Evolutionary conservation across 176 grass and related monocot species (phyloP).

Genomic region (Elymus sibiricus): DNA sequence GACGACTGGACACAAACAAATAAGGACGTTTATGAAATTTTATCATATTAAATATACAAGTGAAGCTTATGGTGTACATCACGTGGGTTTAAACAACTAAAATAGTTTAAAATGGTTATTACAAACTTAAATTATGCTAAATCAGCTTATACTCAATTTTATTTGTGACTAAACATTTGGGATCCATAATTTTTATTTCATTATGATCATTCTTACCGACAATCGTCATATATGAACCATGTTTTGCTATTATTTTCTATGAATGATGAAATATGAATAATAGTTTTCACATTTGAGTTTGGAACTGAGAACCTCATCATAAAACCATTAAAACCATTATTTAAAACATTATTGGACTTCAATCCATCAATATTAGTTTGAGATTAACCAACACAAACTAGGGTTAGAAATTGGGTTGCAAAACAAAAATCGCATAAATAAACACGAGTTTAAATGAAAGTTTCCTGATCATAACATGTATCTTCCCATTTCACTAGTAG

Average conservation of each 20-base stretch:
- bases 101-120: background rate
- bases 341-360: background rate
- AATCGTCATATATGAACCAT: background rate
- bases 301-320: accelerated
- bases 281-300: no score
- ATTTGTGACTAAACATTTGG: background rate
- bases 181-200: background rate
- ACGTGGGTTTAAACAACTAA: background rate
- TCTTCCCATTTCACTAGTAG: background rate
- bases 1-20: no score
- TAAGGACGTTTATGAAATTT: no score
- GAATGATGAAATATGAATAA: background rate
- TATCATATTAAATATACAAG: no score
- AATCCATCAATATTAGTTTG: background rate
- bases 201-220: background rate
- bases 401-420: background rate
- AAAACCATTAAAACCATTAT: background rate
- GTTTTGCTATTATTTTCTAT: background rate
- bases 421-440: background rate
- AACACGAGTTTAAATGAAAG: background rate
- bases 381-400: no score
- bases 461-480: background rate
- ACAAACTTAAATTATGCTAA: background rate
- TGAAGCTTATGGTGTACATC: no score
- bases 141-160: no score